Evolutionary conservation across 495 filamentous ascomycete species (phyloP), one percentile per base, ranked within the genome.

Genomic region (Aspergillus taichungensis): DNA sequence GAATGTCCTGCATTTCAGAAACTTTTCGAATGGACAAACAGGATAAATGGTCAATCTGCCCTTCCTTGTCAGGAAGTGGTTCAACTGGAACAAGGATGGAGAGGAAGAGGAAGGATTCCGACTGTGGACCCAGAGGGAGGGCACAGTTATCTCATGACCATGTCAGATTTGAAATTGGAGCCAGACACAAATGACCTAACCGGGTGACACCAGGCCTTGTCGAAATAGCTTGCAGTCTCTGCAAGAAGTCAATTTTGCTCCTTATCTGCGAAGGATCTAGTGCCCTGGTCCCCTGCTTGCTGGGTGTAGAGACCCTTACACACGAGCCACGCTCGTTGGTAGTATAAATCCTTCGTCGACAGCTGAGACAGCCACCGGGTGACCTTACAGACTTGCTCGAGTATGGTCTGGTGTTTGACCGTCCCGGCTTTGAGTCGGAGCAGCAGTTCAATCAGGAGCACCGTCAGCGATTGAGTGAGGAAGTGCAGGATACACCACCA

Each of bases 401-500:
- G 45, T 3, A 70, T 54, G 0, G 61, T 55, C 14, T 58, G 59
- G 6, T 66, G 53, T 43, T 71, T 58, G 18, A 59, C 41, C 2
- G 64, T 62, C 12, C 63, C 63, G 45, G 74, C 62, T 42, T 67
- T 61, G 9, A 60, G 52, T 31, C 63, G 54, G 45, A 73, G 62
- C 4, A 74, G 63, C 27, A 77, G 56, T 42, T 78, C 74, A 6
- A 74, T 63, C 57, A 81, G 63, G 10, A 81, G 54, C 4, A 80
- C 64, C 1, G 68, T 67, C 1, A 66, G 65, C 6, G 77, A 69
- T 58, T 81, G 75, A 57, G 77, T 76, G 13, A 82, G 51, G 47
- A 75, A 73, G 53, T 83, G 79, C 9, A 83, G 56, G 9, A 74
- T 52, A 36, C 62, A 72, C 76, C 77, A 82, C 77, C 77, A 82